These are phyloP conservation scores for Cichorium intybus DNA, from an alignment of 140 eudicot species.

Conservation along the genomic window DNA sequence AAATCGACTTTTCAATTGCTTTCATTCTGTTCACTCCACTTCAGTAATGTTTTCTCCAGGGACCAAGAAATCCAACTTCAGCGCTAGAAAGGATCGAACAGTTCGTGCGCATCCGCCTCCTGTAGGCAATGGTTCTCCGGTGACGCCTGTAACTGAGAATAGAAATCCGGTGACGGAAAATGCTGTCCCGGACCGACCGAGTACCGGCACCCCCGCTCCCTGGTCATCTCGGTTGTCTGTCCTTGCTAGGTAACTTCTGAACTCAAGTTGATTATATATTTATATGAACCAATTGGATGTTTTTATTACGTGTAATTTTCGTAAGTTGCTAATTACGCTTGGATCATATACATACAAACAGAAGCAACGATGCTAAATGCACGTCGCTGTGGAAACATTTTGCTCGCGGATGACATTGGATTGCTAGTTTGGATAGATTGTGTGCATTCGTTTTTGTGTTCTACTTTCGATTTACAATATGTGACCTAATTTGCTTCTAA, in stretches of 20 bases:
- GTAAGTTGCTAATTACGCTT: background rate
- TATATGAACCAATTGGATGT: background rate
- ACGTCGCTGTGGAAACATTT: background rate
- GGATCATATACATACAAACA: background rate
- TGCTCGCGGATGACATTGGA: background rate
- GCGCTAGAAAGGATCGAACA: constrained; percentile 45
- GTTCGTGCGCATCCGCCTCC: constrained; percentile 22
- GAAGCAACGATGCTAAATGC: background rate
- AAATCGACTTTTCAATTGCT: constrained; percentile 1
- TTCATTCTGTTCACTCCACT: background rate
- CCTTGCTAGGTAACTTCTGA: constrained; percentile 64
- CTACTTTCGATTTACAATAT: background rate
- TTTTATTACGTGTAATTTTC: background rate
- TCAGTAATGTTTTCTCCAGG: constrained; percentile 79
- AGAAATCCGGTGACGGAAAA: constrained; percentile 30
- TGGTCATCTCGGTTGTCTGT: constrained; percentile 92
- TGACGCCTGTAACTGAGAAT: constrained; percentile 47
- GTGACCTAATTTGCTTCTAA: background rate
- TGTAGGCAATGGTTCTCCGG: constrained; percentile 33
- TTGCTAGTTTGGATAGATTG: background rate
- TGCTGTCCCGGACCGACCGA: constrained; percentile 63
- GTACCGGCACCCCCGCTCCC: constrained; percentile 93
- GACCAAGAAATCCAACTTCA: constrained; percentile 52
- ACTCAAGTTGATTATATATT: background rate
- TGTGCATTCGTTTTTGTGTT: constrained; percentile 2